phyloP scores from a whole-genome alignment of 257 asterid species.

The Rhazya stricta region DNA sequence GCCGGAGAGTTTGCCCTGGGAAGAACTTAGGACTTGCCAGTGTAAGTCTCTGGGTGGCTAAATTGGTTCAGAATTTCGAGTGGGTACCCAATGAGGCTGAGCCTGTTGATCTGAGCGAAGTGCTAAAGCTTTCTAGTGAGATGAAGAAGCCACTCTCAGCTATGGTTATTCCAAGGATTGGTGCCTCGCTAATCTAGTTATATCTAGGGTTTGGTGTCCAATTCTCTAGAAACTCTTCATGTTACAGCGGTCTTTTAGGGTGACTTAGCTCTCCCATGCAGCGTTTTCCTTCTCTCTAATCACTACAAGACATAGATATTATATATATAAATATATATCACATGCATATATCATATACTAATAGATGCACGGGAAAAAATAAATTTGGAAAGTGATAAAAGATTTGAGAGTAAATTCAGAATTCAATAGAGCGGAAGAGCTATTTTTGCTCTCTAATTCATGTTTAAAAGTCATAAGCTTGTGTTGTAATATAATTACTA shows the following conservation, averaged over 20 bases:
- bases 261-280: not conserved
- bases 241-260: not conserved
- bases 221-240: not conserved
- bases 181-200: not conserved
- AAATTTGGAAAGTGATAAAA: not conserved
- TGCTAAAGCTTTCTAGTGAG: constrained; percentile 57
- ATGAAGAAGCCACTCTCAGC: constrained; percentile 50
- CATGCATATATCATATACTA: not conserved
- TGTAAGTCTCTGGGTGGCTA: constrained; percentile 54
- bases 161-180: constrained; percentile 29
- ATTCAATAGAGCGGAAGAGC: not conserved
- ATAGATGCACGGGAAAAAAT: not conserved
- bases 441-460: too few species aligned
- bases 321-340: too few species aligned
- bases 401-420: not conserved
- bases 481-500: not conserved
- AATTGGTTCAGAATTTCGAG: constrained; percentile 32
- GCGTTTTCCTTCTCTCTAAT: not conserved
- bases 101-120: constrained; percentile 42
- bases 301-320: not conserved
- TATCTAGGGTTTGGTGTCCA: not conserved
- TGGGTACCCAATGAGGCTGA: constrained; percentile 24
- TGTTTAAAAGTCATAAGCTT: not conserved
- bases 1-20: constrained; percentile 59
- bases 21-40: constrained; percentile 42